Percentiles rank a stretch among this genome's conserved stretches.
Evolutionary conservation across 305 asterid species (phyloP).

Genomic region (Rubia balearica): DNA sequence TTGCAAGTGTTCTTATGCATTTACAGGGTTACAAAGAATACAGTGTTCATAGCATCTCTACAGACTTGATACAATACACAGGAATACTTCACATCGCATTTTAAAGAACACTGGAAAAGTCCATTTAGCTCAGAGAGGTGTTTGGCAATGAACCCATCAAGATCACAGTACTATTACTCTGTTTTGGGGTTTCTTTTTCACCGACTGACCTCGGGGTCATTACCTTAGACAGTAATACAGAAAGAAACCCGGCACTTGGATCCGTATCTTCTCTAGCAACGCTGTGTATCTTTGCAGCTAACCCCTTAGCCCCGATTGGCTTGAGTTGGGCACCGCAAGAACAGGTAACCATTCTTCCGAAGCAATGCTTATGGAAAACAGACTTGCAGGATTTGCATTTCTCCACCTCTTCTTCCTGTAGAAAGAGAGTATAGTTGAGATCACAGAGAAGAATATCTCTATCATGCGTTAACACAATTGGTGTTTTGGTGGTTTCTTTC

Average conservation of each 20-base stretch:
- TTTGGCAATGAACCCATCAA: slow-evolving; percentile 70
- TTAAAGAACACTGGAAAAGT: background rate
- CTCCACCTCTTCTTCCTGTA: slow-evolving; percentile 77
- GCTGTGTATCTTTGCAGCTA: slow-evolving; percentile 15
- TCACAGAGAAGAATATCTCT: background rate
- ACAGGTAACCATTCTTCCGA: slow-evolving; percentile 50
- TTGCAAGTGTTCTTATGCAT: background rate
- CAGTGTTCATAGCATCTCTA: background rate
- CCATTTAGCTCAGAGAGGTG: slow-evolving; percentile 22
- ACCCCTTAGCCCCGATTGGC: slow-evolving; percentile 29
- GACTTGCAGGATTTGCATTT: slow-evolving; percentile 62
- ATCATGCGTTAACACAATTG: background rate
- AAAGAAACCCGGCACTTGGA: slow-evolving; percentile 44
- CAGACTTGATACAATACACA: background rate
- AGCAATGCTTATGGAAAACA: slow-evolving; percentile 79
- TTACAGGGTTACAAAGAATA: slow-evolving; percentile 6
- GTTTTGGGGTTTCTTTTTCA: slow-evolving; percentile 31
- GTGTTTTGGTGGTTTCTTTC: background rate
- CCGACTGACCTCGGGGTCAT: slow-evolving; percentile 34
- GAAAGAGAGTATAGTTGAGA: slow-evolving; percentile 17
- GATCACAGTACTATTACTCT: slow-evolving; percentile 35
- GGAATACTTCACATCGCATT: slow-evolving; percentile 1
- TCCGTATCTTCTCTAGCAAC: slow-evolving; percentile 27
- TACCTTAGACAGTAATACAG: slow-evolving; percentile 58
- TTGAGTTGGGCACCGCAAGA: slow-evolving; percentile 59